Base-by-base conservation (phyloP, 805 yeast genomes). In the Saturnispora zaruensis region DNA sequence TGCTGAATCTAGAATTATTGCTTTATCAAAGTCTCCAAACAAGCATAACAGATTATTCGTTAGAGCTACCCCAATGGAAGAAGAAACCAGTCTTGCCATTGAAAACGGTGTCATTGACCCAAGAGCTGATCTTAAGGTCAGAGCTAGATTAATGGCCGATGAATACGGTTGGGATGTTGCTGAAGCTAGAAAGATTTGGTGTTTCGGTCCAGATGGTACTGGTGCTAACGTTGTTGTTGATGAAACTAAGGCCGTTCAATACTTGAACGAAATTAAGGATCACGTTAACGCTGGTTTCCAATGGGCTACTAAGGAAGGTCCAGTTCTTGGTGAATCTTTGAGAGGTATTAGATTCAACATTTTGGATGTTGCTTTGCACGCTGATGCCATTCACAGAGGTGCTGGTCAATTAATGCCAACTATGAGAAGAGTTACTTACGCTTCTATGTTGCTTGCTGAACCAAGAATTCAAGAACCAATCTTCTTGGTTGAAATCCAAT, bases 301-400 rank as follows among this genome's bases (percentile, higher is more conserved):
- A 81, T 93, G 97, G 97, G 98, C 98, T 77, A 81, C 97, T 70
- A 90, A 87, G 81, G 97, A 93, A 77, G 99, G 99, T 82, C 99
- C 99, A 73, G 77, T 91, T 73, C 79, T 93, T 70, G 96, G 95
- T 80, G 98, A 93, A 82, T 78, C 76, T 74, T 76, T 89, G 79
- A 89, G 99, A 82, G 87, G 96, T 67, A 81, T 89, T 68, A 89
- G 98, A 80, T 78, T 88, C 75, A 91, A 91, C 96, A 86, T 91
- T 70, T 81, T 91, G 79, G 99, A 91, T 84, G 99, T 91, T 70
- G 90, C 96, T 65, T 81, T 91, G 76, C 99, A 91, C 78, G 96
- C 98, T 72, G 99, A 91, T 87, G 96, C 99, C 76, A 91, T 91
- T 78, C 99, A 91, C 87, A 90, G 99, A 87, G 98, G 98, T 83